phyloP scores from a whole-genome alignment of 2,329 filamentous ascomycete genomes.

The Sporothrix brasiliensis region DNA sequence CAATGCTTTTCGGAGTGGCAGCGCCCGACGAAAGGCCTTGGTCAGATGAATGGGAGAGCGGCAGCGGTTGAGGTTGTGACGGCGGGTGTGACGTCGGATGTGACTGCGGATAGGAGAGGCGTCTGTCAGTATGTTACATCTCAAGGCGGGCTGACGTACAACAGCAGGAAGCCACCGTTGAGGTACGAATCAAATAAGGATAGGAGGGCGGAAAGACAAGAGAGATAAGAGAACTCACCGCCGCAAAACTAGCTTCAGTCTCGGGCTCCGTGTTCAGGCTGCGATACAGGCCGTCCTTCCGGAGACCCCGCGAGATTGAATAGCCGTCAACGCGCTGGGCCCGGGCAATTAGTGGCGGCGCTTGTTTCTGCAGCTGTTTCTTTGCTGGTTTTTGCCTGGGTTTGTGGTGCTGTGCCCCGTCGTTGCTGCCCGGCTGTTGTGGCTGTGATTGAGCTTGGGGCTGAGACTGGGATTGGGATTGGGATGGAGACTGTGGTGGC shows the following conservation, averaged over 20 bases:
- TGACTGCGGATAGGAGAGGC: background rate
- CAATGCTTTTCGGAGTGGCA: constrained; percentile 7
- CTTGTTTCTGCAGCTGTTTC: background rate
- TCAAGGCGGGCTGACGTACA: background rate
- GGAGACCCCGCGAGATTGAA: constrained; percentile 16
- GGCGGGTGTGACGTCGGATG: constrained; percentile 16
- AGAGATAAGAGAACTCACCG: background rate
- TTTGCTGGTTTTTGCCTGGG: constrained; percentile 17
- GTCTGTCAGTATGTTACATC: constrained; percentile 7
- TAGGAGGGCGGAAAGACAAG: background rate
- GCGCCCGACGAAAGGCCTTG: constrained; percentile 19
- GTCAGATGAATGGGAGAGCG: constrained; percentile 9
- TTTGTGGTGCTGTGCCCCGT: constrained; percentile 24
- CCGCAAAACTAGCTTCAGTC: background rate
- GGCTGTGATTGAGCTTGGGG: background rate
- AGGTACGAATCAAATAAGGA: background rate
- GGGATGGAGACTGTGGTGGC: background rate
- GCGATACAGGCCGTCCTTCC: constrained; percentile 25
- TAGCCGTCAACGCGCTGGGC: constrained; percentile 3
- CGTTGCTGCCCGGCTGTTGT: constrained; percentile 9
- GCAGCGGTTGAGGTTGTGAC: constrained; percentile 12
- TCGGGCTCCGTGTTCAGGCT: constrained; percentile 30
- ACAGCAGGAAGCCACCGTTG: background rate
- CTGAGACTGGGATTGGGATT: background rate
- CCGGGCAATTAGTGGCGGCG: constrained; percentile 4